Evolutionary conservation across 768 basidiomycete species (phyloP), one percentile per base, ranked within the genome.

Genomic region (Podaxis mareebaensis): DNA sequence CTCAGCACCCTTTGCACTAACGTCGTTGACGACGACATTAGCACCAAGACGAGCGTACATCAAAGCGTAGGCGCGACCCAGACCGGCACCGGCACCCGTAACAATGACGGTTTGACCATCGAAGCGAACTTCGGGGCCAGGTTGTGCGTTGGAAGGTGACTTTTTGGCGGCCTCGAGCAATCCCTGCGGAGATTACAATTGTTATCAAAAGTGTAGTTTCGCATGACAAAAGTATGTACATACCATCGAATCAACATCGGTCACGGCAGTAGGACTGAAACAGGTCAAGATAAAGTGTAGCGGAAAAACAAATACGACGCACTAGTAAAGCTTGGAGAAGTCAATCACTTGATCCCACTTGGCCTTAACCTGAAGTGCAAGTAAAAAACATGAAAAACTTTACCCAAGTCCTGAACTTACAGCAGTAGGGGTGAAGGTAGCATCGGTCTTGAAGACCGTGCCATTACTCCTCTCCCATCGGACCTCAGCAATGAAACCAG

Each of bases 11-110:
- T 95, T 92, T 71, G 89, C 90, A 72, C 83, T 94, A 53, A 98
- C 89, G 70, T 99, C 97, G 73, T 99, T 99, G 48, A 99, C 87
- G 51, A 99, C 92, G 36, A 99, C 92, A 69, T 97, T 97, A 10
- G 95, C 96, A n/a, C 97, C 96, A 8, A 96, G 86, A 59, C 85
- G 87, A 26, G 84, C 92, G 71, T 91, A 99, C 92, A 98, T 92
- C 48, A 90, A 82, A 0, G 97, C 92, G 71, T 99, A 97, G 1
- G 86, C 85, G 30, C 97, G 88, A 17, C 97, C 97, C 33, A 99
- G 87, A 58, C 96, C 97, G 28, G 91, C 93, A 46, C 96, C 96
- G 6, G 95, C 93, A 42, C 96, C 97, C 2, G 97, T 99, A 68
- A 99, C 84, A 69, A 99, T 88, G 64, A 92, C 92, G 11, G 95